Base-by-base conservation (phyloP, 345 rosid species). In the Pistacia atlantica region DNA sequence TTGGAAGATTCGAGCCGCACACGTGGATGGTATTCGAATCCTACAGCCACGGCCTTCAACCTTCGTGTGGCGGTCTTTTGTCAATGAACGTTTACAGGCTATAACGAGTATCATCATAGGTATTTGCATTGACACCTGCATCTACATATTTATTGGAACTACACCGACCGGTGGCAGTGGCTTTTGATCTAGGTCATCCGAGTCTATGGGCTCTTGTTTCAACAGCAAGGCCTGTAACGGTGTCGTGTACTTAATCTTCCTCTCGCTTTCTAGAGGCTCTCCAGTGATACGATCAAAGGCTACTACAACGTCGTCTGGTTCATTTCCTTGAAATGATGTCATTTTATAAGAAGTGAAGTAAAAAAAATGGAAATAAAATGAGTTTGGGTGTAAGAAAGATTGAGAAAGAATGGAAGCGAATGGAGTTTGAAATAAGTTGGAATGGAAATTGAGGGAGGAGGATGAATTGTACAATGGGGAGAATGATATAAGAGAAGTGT, bases 31-130 rank as follows among this genome's bases (percentile, higher is more conserved):
- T 22, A 22, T 22, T 22, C 25, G 25, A 22, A 22, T 22, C 25
- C 25, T 22, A 22, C 25, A 22, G 25, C 25, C 25, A 22, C 25
- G 25, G 25, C 25, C 25, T 22, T 22, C 90, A 52, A 87, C 90
- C 78, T 87, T 87, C 48, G 90, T 87, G 73, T 87, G 90, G 55
- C 90, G 86, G 80, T 87, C 90, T 79, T 84, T 87, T 72, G 86
- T 84, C 69, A 86, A 89, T 2, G 88, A 82, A 37, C 89, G 78
- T 75, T 79, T 75, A 22, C 76, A n/a, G 61, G 66, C 14, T 17
- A 79, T 80, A 49, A 56, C 25, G 2, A 81, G 81, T 48, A 37
- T 48, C 52, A 59, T 74, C 63, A 63, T 66, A 31, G 72, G 60
- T 28, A 61, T n/a, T 37, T 75, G 46, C 76, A 75, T 57, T 16